Evolutionary conservation across 2,329 filamentous ascomycete genomes (phyloP).

Genomic region (Pseudogymnoascus destructans): DNA sequence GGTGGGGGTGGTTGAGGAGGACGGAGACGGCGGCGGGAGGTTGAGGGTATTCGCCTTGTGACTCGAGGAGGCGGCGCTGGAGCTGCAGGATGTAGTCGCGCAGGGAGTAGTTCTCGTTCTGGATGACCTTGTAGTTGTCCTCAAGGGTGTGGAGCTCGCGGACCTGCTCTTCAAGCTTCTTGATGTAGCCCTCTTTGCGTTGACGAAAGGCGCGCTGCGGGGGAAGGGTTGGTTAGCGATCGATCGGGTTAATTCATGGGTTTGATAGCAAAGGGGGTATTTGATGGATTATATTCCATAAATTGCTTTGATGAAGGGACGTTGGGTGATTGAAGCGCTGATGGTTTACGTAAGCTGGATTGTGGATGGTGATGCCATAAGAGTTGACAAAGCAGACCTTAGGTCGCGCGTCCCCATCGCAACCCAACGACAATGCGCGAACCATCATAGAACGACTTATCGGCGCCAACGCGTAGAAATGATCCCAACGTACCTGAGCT

Average conservation of each 20-base stretch:
- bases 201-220: slow-evolving; percentile 86
- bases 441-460: slow-evolving; percentile 19
- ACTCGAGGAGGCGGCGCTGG: slow-evolving; percentile 74
- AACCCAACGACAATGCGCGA: not conserved
- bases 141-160: slow-evolving; percentile 67
- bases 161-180: slow-evolving; percentile 90
- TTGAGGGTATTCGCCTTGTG: slow-evolving; percentile 70
- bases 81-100: slow-evolving; percentile 87
- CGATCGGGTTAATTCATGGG: not conserved
- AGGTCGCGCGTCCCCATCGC: not conserved
- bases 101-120: slow-evolving; percentile 79
- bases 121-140: slow-evolving; percentile 63
- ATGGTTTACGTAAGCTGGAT: slow-evolving; percentile 24
- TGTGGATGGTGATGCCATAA: slow-evolving; percentile 25
- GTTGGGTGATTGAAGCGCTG: not conserved
- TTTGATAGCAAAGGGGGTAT: not conserved
- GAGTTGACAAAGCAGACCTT: slow-evolving; percentile 27
- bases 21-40: slow-evolving; percentile 64
- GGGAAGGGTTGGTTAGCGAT: slow-evolving; percentile 23
- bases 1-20: slow-evolving; percentile 38
- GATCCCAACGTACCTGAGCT: slow-evolving; percentile 61
- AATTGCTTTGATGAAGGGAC: not conserved
- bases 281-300: not conserved
- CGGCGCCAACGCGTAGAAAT: slow-evolving; percentile 11
- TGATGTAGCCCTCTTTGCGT: slow-evolving; percentile 96